phyloP scores from a whole-genome alignment of 495 filamentous ascomycete species.

The Aspergillus bridgeri region DNA sequence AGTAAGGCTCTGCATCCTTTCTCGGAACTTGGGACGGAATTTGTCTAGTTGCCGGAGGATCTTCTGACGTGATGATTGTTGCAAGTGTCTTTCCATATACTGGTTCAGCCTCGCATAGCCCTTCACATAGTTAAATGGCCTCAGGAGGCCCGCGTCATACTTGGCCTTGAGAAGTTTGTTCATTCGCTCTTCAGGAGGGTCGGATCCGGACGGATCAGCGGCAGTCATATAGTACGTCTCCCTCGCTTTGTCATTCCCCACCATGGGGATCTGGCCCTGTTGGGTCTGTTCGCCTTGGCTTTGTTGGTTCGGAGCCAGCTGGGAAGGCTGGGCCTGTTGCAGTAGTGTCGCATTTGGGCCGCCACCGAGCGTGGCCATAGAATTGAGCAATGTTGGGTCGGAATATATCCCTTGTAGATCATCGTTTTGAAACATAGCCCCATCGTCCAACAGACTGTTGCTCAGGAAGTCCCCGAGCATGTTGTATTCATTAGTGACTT shows the following conservation, averaged over 20 bases:
- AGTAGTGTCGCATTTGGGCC: constrained; percentile 29
- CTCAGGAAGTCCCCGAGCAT: constrained; percentile 93
- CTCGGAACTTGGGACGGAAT: constrained; percentile 93
- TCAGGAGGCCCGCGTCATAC: constrained; percentile 87
- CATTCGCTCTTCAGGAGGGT: constrained; percentile 91
- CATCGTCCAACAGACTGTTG: constrained; percentile 81
- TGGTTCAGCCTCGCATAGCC: constrained; percentile 83
- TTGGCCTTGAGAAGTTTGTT: constrained; percentile 92
- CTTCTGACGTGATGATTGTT: constrained; percentile 72
- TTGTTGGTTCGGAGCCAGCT: constrained; percentile 39
- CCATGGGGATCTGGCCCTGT: constrained; percentile 50
- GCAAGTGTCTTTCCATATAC: constrained; percentile 88
- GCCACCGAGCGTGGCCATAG: constrained; percentile 39
- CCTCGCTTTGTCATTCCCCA: constrained; percentile 74
- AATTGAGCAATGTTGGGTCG: constrained; percentile 52
- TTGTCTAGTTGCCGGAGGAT: constrained; percentile 86
- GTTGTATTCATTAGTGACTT: constrained; percentile 94
- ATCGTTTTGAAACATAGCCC: constrained; percentile 61
- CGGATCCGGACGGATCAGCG: constrained; percentile 88
- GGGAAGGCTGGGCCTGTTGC: constrained; percentile 35
- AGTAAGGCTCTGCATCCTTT: constrained; percentile 85
- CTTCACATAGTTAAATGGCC: constrained; percentile 97
- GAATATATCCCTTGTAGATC: constrained; percentile 53
- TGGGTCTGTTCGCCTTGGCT: constrained; percentile 55
- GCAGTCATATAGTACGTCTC: constrained; percentile 95